Evolutionary conservation across 2,329 filamentous ascomycete genomes (phyloP), one percentile per base, ranked within the genome.

Genomic region (Aspergillus amoenus): DNA sequence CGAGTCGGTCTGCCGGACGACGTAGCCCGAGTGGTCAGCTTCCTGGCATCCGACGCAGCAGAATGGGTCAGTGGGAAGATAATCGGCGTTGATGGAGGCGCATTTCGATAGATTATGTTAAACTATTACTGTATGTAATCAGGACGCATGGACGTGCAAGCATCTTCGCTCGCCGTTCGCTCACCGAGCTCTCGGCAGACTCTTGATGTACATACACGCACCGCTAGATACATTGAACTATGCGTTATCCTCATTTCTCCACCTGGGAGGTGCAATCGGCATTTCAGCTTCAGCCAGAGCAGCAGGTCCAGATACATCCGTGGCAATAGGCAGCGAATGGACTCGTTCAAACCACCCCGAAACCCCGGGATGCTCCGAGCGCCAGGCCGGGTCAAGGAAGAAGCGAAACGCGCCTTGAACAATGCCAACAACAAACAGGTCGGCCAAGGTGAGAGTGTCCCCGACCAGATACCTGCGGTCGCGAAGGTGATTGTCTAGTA

Each of bases 61-160:
- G 58, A 57, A 27, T 60, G 58, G 58, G 51, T 60, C 2, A 53
- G 42, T 15, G 51, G 51, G 7, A 44, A 52, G 30, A 45, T 52
- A 5, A 52, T 52, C 27, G 50, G 50, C 4, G 50, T 45, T 24
- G 50, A 52, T 17, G 50, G 50, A 15, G 50, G 50, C 0, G 40
- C 50, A 8, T 44, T 52, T 21, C 21, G 40, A 37, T 52, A 52
- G 30, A 13, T 32, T 21, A 27, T 18, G 2, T 18, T 18, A 39
- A n/a, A 17, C 22, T 15, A 22, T 39, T 47, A 27, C 7, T 27
- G 2, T 9, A 27, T 27, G 24, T 27, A 9, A 27, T 27, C 24
- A 27, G 7, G 7, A 9, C 9, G 24, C 24, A 27, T 9, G 7
- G 8, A 27, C 24, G 7, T 9, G 24, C 24, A 15, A 3, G 13